Evolutionary conservation across 495 filamentous ascomycete species (phyloP), one percentile per base, ranked within the genome.

Genomic region (Daldinia loculata): DNA sequence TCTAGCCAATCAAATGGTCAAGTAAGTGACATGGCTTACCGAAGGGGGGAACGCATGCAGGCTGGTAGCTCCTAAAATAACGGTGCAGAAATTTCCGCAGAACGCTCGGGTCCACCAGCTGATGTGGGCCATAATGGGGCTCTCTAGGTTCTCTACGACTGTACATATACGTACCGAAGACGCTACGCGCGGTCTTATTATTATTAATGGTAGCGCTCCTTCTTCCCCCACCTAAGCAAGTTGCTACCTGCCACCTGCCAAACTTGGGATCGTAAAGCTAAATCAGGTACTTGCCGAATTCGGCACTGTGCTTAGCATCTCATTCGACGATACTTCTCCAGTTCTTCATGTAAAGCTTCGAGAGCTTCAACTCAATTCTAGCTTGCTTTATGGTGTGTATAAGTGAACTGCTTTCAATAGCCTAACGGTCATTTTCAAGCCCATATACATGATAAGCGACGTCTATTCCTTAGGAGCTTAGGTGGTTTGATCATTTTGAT

Each of bases 81-180:
- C 70, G 70, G 70, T 73, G 70, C 70, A 73, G 70, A 73, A 73
- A 73, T 73, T 73, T 73, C 70, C 70, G 70, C 66, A 73, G 56
- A 61, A 62, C 52, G 55, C 61, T 65, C 19, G 66, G 66, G 32
- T 45, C 65, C 56, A 68, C 60, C 39, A 39, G 34, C 38, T 65
- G 22, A 48, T 62, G 53, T 56, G 30, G 53, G 30, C 17, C 30
- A 27, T 55, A 38, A 24, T 34, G 43, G 24, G 27, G 53, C 53
- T 56, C 27, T 38, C 26, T 36, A 22, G 26, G 53, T 15, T 19
- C 53, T 14, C 53, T 56, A 56, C 7, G 14, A 17, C 19, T 56
- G 41, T 58, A 71, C 53, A 56, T 67, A n/a, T 57, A 72, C 59
- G 57, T 72, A 72, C 69, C 61, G 30, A 67, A 48, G 55, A 53